These are phyloP conservation scores for Russula sp. DNA, from an alignment of 768 basidiomycete genomes.

Conservation along the genomic window DNA sequence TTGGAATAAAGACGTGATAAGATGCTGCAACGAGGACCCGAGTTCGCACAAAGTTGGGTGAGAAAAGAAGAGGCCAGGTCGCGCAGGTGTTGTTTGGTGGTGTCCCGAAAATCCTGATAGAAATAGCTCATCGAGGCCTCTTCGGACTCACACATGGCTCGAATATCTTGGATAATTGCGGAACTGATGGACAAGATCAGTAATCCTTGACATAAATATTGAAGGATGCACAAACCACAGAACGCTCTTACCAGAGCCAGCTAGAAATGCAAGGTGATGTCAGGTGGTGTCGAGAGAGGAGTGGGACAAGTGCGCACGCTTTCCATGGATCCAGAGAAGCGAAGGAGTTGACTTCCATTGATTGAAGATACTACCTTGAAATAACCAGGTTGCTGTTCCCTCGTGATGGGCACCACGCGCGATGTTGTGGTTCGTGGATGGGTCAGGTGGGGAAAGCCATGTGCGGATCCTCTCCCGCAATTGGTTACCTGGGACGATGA, in stretches of 20 bases:
- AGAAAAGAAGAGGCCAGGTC: background rate
- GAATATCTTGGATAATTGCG: background rate
- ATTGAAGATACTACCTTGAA: background rate
- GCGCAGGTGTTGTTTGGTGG: background rate
- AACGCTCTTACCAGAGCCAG: constrained; percentile 2
- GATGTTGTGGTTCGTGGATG: background rate
- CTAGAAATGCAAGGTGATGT: background rate
- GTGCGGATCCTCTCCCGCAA: background rate
- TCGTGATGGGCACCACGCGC: background rate
- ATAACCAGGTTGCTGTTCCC: background rate
- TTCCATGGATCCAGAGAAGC: constrained; percentile 3
- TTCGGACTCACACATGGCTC: background rate
- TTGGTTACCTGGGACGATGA: background rate
- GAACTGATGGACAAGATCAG: background rate
- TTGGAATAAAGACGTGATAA: background rate
- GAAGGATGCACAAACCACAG: background rate
- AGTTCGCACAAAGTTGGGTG: background rate
- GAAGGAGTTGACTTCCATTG: background rate
- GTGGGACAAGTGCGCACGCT: background rate
- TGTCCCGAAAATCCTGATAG: background rate
- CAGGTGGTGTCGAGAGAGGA: no score
- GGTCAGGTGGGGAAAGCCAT: constrained; percentile 11
- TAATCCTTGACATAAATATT: background rate
- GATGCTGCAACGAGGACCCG: background rate
- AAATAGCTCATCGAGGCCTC: background rate